Evolutionary conservation across 768 basidiomycete species (phyloP), one percentile per base, ranked within the genome.

Genomic region (Lactarius hengduanensis): DNA sequence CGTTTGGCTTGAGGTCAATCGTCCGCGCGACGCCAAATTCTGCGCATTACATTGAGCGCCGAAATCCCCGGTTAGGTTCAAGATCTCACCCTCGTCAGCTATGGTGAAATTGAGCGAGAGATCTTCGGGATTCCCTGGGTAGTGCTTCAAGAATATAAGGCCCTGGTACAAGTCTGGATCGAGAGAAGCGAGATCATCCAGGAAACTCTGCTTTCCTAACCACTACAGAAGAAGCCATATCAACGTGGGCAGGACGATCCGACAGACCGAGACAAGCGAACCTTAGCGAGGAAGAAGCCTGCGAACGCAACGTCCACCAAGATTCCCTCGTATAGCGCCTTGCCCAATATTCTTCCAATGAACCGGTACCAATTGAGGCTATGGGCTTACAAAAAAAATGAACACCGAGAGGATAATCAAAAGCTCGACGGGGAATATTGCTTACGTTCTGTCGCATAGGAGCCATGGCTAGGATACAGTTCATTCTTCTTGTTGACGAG

Each of bases 321-420:
- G 56, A 98, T 97, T 1, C 96, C 95, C 61, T 98, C 93, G 72
- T 99, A 98, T 74, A 99, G 81, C 0, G 96, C 97, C 75, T 98
- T 98, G 5, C 96, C 96, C 1, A 99, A 81, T 22, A 99, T 92
- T 1, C 93, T 82, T 0, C 97, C 97, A 66, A 98, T 90, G 76
- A 96, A 95, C 1, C 87, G 84, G 74, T 92, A 98, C 96, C 96
- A 98, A 53, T 84, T 86, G 57, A 98, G 79, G 73, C 88, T 95
- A 73, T 93, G 90, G 0, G 84, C 91, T 96, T 26, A 2, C 22
- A 53, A 11, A 20, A 15, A 3, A 30, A 43, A 32, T 8, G 56
- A 66, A 22, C 20, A 47, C 54, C 62, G 32, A 34, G 16, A 55
- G 28, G 59, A 53, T 16, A 41, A 64, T 57, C 20, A 41, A 59